Base-by-base conservation (phyloP, 768 basidiomycete species). In the Mycena olivaceomarginata region DNA sequence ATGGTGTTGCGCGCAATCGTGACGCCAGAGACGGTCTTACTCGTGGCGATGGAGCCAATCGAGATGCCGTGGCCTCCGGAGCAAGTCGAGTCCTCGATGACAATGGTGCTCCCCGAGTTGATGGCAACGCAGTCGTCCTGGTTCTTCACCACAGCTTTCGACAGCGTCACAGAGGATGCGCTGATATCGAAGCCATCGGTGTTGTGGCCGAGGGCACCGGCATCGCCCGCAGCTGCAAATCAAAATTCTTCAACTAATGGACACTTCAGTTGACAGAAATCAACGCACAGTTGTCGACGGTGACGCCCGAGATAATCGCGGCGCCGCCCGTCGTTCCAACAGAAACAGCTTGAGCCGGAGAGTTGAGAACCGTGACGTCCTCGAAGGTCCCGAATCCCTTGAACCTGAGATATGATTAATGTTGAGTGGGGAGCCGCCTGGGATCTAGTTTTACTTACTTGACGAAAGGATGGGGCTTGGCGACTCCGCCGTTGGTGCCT, bases 11-110 rank as follows among this genome's bases (percentile, higher is more conserved):
- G 31, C 2, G 31, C 68, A 76, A 92, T 84, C 45, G 74, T 53
- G 16, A 91, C 81, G 57, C 77, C 78, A 0, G 86, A 85, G 20
- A 91, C 88, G 2, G 83, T 80, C 5, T 72, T 78, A 45, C 83
- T 74, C 8, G 86, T 86, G 6, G 78, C 60, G 70, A 90, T 87
- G 2, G 90, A 89, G 20, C 89, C 91, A 18, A 92, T 86, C 88
- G 80, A 90, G 85, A 64, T 64, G 20, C 91, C 91, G 68, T 92
- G 91, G 10, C 91, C 89, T 20, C 85, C 84, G 3, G 77, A 76
- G 82, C 91, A 92, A 22, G 80, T 90, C 86, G 59, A 85, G 51
- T 75, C 83, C 71, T 83, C 90, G 63, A 69, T 74, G 0, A 45
- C 83, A 79, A 75, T 31, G 31, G 31, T 4, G 31, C 31, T 83